Percentiles rank a stretch among this genome's conserved stretches.
phyloP scores from a whole-genome alignment of 768 basidiomycete species.

The Tulasnella sp. region DNA sequence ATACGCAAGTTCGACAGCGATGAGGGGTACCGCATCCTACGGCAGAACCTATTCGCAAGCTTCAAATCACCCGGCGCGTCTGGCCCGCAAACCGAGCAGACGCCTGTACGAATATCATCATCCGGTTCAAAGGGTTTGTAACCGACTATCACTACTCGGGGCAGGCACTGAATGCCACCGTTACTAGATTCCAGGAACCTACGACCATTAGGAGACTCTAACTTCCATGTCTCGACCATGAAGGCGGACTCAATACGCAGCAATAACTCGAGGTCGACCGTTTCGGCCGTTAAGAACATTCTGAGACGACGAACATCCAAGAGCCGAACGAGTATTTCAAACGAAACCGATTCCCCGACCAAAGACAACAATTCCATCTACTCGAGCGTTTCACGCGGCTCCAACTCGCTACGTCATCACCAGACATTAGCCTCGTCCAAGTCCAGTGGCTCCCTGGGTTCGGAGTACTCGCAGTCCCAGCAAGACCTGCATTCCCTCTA shows the following conservation, averaged over 20 bases:
- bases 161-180: not conserved
- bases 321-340: conserved; percentile 13
- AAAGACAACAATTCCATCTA: conserved; percentile 10
- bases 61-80: conserved; percentile 28
- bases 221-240: conserved; percentile 16
- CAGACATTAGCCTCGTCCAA: conserved; percentile 6
- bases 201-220: conserved; percentile 14
- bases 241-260: conserved; percentile 17
- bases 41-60: conserved; percentile 75
- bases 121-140: conserved; percentile 1
- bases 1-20: conserved; percentile 37
- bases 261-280: conserved; percentile 14
- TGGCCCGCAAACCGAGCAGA: not conserved
- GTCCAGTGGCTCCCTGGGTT: conserved; percentile 16
- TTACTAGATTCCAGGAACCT: not conserved
- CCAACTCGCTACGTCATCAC: conserved; percentile 2
- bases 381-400: conserved; percentile 8
- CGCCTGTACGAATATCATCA: conserved; percentile 9
- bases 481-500: conserved; percentile 18
- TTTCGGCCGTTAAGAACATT: conserved; percentile 14
- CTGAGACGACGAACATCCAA: conserved; percentile 5
- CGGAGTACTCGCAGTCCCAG: conserved; percentile 13
- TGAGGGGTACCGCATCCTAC: conserved; percentile 72
- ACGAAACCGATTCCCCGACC: not conserved
- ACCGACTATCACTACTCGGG: not conserved